These are phyloP conservation scores for Penicillium goetzii DNA, from an alignment of 495 filamentous ascomycete species.

Conservation along the genomic window DNA sequence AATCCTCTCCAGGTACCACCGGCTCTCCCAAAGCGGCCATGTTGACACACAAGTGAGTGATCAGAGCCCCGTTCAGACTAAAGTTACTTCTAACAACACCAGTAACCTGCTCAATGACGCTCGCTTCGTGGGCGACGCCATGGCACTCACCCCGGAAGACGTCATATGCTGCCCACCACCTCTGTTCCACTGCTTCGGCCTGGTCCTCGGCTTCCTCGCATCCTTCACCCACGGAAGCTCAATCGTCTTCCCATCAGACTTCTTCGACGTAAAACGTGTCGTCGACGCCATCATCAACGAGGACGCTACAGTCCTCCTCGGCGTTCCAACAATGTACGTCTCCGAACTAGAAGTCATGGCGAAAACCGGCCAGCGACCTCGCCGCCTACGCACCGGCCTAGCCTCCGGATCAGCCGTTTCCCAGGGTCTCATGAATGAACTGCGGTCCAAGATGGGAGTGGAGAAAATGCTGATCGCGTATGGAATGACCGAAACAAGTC, in stretches of 20 bases:
- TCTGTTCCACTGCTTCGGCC: conserved; percentile 86
- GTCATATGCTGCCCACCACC: conserved; percentile 77
- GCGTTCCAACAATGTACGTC: conserved; percentile 88
- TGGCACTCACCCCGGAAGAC: conserved; percentile 68
- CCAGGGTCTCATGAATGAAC: conserved; percentile 20
- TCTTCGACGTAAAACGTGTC: conserved; percentile 42
- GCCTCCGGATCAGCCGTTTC: conserved; percentile 27
- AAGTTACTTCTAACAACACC: background rate
- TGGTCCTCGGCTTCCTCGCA: conserved; percentile 82
- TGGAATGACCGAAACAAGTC: conserved; percentile 32
- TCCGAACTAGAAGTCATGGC: conserved; percentile 70
- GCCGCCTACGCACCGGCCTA: conserved; percentile 25
- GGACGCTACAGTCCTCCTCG: conserved; percentile 74
- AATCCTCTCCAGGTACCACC: conserved; percentile 61
- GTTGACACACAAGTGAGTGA: conserved; percentile 66
- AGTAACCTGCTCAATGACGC: conserved; percentile 81
- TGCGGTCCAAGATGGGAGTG: conserved; percentile 24
- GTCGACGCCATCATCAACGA: conserved; percentile 66
- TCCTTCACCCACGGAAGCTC: conserved; percentile 73
- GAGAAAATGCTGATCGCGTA: conserved; percentile 31
- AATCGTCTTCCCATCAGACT: conserved; percentile 24
- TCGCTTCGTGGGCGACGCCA: conserved; percentile 68
- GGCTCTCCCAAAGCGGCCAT: conserved; percentile 81
- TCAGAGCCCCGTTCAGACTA: too few species aligned
- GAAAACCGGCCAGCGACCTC: conserved; percentile 18